Conservation (phyloP, 2,329 filamentous ascomycete species). For the Neopestalotiopsis sp. region DNA sequence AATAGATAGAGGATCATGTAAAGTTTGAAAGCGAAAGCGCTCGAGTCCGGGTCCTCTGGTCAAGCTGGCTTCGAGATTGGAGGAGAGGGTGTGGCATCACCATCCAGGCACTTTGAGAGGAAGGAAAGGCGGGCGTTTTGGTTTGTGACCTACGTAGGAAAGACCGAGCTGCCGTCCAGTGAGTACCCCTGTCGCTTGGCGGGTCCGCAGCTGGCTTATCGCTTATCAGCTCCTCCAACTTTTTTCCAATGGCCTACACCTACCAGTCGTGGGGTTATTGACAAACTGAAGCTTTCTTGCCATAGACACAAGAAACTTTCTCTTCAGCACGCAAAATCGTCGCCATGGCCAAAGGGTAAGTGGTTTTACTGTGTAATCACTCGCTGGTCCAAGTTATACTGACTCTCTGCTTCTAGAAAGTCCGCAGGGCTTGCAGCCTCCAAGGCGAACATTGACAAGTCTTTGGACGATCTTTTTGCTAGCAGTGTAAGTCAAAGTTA, state of each 20-base stretch:
- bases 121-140: conserved; percentile 15
- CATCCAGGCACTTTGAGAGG: conserved; percentile 4
- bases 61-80: conserved; percentile 1
- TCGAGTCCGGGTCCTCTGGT: not conserved
- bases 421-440: conserved; percentile 1
- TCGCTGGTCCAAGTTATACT: not conserved
- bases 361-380: not conserved
- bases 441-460: conserved; percentile 17
- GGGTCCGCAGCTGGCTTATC: conserved; percentile 10
- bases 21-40: not conserved
- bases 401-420: not conserved
- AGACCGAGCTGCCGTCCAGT: conserved; percentile 11
- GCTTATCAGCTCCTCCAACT: conserved; percentile 7
- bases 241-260: conserved; percentile 9
- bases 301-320: not conserved
- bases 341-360: conserved; percentile 17
- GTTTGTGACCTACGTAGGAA: conserved; percentile 5
- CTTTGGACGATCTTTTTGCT: conserved; percentile 14
- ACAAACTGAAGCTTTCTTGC: conserved; percentile 7
- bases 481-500: conserved; percentile 29
- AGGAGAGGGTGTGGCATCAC: conserved; percentile 12
- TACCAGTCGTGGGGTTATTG: conserved; percentile 11
- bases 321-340: not conserved
- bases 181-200: conserved; percentile 5
- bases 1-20: not conserved